Conservation (phyloP, 495 filamentous ascomycete species). For the Podospora comata region DNA sequence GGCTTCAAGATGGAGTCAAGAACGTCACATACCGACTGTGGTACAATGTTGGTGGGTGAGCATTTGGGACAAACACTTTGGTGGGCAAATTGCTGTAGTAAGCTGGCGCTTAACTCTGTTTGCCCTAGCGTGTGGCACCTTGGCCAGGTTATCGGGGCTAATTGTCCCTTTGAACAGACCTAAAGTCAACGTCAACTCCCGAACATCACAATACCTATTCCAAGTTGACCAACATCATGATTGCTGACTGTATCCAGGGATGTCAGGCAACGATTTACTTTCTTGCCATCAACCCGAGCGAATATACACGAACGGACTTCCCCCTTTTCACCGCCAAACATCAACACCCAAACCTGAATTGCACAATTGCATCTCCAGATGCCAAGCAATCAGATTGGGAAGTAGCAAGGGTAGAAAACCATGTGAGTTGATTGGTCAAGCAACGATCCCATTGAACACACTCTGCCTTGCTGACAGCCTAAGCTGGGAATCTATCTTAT, state of each 20-base stretch:
- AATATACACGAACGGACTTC: background rate
- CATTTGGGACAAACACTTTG: no score
- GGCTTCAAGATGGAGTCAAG: background rate
- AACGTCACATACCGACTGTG: background rate
- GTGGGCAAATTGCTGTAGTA: background rate
- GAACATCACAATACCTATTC: background rate
- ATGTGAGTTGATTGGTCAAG: background rate
- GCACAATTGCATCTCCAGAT: background rate
- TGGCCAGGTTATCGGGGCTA: background rate
- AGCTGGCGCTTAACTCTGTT: background rate
- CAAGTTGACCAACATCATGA: background rate
- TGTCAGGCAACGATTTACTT: background rate
- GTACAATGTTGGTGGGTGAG: background rate
- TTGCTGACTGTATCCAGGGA: background rate
- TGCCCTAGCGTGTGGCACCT: background rate
- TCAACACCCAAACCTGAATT: background rate
- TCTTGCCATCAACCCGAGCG: background rate
- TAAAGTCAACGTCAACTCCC: background rate
- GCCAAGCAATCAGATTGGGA: background rate
- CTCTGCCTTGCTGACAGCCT: background rate
- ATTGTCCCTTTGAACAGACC: background rate
- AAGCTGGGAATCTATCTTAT: background rate
- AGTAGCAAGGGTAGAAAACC: background rate
- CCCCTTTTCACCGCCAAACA: background rate
- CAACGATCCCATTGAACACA: background rate